Evolutionary conservation across 2,329 filamentous ascomycete species (phyloP), one percentile per base, ranked within the genome.

Genomic region (Aspergillus ochraceus): DNA sequence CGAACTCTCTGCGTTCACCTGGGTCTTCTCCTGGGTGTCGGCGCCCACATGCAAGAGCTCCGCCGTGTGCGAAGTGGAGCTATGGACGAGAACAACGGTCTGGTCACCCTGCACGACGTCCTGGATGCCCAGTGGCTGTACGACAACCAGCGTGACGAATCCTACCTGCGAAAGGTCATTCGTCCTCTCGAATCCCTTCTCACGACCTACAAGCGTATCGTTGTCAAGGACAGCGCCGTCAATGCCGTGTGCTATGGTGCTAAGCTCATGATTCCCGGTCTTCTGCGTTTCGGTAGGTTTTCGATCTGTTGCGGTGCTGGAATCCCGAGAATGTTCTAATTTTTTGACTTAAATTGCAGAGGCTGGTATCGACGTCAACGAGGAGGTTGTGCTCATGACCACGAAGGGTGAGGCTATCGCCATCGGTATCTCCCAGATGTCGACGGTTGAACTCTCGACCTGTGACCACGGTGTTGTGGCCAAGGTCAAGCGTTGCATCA

Each of bases 401-500:
- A 98, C 95, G 73, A 99, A 99, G 86, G 95, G 95, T 71, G 95
- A 99, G 82, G 95, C 95, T 49, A 97, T 99, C 73, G 95, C 95
- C 60, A 86, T 99, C 63, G 95, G 90, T 71, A 96, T 97, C 71
- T 92, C 95, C 19, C 91, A 96, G 78, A 99, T 99, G 95, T 97
- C 92, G 45, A 96, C 93, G 2, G 92, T 97, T 52, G 95, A 98
- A 81, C 91, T 99, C 79, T 92, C 92, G 30, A 94, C 92, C 36
- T 98, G 95, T 79, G 93, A 98, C 75, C 95, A 99, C 79, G 95
- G 95, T 70, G 92, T 97, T 60, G 94, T 98, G 60, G 95, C 95
- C 70, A 98, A 97, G 85, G 92, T 99, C 76, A 99, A 99, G 89
- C 90, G 95, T 71, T 97, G 93, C 80, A 99, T 99, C 79, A 99